Evolutionary conservation across 495 filamentous ascomycete genomes (phyloP).

Genomic region (Penicillium bialowiezense): DNA sequence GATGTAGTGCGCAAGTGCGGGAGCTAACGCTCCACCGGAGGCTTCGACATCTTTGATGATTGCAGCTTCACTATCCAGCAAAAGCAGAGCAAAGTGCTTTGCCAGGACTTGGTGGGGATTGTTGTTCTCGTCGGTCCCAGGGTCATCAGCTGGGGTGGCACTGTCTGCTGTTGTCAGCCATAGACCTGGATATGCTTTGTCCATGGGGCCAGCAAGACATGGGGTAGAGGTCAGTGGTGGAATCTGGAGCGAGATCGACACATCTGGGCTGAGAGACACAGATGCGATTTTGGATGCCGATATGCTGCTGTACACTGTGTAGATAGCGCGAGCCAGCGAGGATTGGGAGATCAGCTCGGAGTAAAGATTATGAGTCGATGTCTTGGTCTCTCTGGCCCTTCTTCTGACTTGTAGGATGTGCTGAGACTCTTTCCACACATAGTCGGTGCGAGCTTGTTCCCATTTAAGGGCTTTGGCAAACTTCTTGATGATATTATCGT

Average conservation of each 20-base stretch:
- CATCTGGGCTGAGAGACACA: conserved; percentile 53
- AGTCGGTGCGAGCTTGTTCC: conserved; percentile 81
- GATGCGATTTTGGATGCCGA: conserved; percentile 80
- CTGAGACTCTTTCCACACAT: conserved; percentile 84
- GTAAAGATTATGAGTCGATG: conserved; percentile 40
- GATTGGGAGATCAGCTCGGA: conserved; percentile 68
- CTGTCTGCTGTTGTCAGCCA: conserved; percentile 83
- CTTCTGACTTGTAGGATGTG: conserved; percentile 74
- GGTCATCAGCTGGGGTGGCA: conserved; percentile 63
- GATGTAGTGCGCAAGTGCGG: conserved; percentile 78
- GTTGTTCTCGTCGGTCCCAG: conserved; percentile 51
- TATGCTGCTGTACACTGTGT: conserved; percentile 74
- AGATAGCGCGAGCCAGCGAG: conserved; percentile 79
- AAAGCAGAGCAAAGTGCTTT: conserved; percentile 80
- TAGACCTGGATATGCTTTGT: conserved; percentile 64
- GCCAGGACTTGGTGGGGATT: conserved; percentile 58
- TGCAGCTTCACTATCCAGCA: conserved; percentile 78
- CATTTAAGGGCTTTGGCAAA: conserved; percentile 86
- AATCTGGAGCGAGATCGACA: conserved; percentile 81
- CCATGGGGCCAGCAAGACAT: conserved; percentile 65
- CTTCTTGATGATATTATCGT: conserved; percentile 83
- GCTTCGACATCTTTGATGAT: conserved; percentile 81
- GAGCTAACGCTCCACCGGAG: conserved; percentile 67
- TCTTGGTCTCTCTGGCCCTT: conserved; percentile 67
- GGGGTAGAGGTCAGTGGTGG: conserved; percentile 74